Conservation (phyloP, 164 flowering plant species). For the Umbilicus rupestris region DNA sequence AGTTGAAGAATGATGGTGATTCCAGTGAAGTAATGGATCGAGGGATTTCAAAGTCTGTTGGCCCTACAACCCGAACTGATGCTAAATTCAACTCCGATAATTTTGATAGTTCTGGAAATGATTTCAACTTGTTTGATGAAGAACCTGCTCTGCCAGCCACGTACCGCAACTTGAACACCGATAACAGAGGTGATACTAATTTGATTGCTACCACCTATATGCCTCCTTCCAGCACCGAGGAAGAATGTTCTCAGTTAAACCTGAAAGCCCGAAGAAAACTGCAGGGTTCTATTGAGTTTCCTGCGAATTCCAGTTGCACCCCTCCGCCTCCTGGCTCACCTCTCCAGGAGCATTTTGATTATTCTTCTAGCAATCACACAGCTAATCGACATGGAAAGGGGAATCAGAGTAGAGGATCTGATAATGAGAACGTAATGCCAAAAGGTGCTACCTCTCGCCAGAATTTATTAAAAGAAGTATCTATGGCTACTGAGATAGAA, state of each 20-base stretch:
- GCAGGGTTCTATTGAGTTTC: background rate
- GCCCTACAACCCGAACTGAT: slow-evolving; percentile 3
- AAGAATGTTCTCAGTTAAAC: slow-evolving; percentile 22
- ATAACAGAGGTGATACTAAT: slow-evolving; percentile 21
- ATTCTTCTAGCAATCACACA: slow-evolving; percentile 20
- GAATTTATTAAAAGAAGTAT: slow-evolving; percentile 26
- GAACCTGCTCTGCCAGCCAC: slow-evolving; percentile 15
- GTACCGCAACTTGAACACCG: slow-evolving; percentile 11
- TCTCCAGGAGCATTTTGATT: slow-evolving; percentile 31
- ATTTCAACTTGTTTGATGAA: slow-evolving; percentile 26
- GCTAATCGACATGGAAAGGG: slow-evolving; percentile 29
- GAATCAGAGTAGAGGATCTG: slow-evolving; percentile 25
- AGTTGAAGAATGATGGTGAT: slow-evolving; percentile 15
- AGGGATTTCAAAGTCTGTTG: slow-evolving; percentile 8
- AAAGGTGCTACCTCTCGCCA: slow-evolving; percentile 22
- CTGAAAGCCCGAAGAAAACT: slow-evolving; percentile 6
- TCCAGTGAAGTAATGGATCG: slow-evolving; percentile 11
- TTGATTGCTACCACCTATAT: slow-evolving; percentile 23
- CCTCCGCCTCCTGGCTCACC: slow-evolving; percentile 34
- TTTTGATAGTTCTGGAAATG: slow-evolving; percentile 31
- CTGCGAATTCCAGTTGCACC: slow-evolving; percentile 8
- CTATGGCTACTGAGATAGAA: slow-evolving; percentile 38
- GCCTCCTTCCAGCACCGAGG: slow-evolving; percentile 18
- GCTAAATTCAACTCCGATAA: slow-evolving; percentile 28
- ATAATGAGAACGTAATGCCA: slow-evolving; percentile 22